phyloP scores from a whole-genome alignment of 169 alveolate genomes.

The Eimeria acervulina region DNA sequence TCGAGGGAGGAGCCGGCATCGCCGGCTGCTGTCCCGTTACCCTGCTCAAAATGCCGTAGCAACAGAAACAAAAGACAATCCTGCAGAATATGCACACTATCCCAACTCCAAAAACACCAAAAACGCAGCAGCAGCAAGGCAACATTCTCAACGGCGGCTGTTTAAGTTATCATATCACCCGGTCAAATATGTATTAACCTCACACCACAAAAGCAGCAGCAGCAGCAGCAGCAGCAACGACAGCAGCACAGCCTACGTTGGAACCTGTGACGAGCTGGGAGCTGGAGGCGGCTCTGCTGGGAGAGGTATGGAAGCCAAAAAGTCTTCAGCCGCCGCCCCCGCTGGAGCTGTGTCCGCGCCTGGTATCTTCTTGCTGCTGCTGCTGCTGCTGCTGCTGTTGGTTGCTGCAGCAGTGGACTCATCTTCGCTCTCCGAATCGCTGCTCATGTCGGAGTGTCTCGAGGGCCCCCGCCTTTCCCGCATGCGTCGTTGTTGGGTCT shows the following conservation, averaged over 20 bases:
- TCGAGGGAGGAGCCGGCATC: constrained; percentile 7
- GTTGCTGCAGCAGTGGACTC: constrained; percentile 11
- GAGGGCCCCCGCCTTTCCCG: constrained; percentile 46
- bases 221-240: neutral
- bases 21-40: constrained; percentile 3
- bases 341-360: constrained; percentile 46
- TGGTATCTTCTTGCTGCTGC: constrained; percentile 19
- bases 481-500: constrained; percentile 41
- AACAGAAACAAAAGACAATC: neutral
- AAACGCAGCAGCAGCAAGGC: neutral
- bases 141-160: neutral
- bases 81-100: neutral
- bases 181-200: too few species aligned
- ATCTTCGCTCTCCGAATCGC: constrained; percentile 63
- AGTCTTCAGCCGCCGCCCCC: constrained; percentile 41
- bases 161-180: neutral
- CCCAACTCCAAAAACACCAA: neutral
- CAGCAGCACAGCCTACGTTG: constrained; percentile 16
- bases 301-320: constrained; percentile 68
- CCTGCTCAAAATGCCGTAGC: constrained; percentile 33
- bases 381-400: constrained; percentile 28
- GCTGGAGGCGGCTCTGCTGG: constrained; percentile 68
- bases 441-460: constrained; percentile 65
- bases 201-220: neutral
- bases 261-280: neutral